A percentile compares a stretch with the other conserved stretches of the same genome.
Evolutionary conservation across 2,329 filamentous ascomycete genomes (phyloP).

Genomic region (Penicillium sp.): DNA sequence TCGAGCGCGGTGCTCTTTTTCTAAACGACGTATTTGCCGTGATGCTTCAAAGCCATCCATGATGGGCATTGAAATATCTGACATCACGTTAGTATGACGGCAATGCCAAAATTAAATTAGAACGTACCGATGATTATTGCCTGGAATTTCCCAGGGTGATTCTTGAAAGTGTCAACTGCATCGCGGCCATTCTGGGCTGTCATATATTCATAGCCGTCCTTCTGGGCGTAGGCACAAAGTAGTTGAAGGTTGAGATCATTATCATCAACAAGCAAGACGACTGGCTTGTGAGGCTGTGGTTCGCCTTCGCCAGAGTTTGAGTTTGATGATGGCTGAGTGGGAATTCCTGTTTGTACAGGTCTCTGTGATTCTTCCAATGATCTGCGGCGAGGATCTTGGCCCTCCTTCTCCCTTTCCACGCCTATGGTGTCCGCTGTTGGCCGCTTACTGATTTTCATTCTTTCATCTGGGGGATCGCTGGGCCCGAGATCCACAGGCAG

Average conservation of each 20-base stretch:
- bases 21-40: slow-evolving; percentile 29
- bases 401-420: slow-evolving; percentile 17
- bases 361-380: neutral
- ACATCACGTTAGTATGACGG: slow-evolving; percentile 1
- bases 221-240: slow-evolving; percentile 32
- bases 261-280: slow-evolving; percentile 40
- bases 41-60: slow-evolving; percentile 38
- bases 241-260: slow-evolving; percentile 39
- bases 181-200: slow-evolving; percentile 37
- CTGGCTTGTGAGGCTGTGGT: neutral
- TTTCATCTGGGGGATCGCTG: slow-evolving; percentile 15
- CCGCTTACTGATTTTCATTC: slow-evolving; percentile 25
- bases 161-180: slow-evolving; percentile 30
- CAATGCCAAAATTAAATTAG: neutral
- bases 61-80: slow-evolving; percentile 40
- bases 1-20: slow-evolving; percentile 14
- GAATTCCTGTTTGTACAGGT: slow-evolving; percentile 5
- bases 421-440: slow-evolving; percentile 24
- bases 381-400: slow-evolving; percentile 7
- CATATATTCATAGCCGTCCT: slow-evolving; percentile 28
- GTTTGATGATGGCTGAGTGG: neutral
- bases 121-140: slow-evolving; percentile 18
- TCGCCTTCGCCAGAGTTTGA: neutral
- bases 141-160: slow-evolving; percentile 4
- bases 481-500: slow-evolving; percentile 18